These are phyloP conservation scores for Ambrosiella beaveri DNA, from an alignment of 2,329 filamentous ascomycete species.

Conservation along the genomic window DNA sequence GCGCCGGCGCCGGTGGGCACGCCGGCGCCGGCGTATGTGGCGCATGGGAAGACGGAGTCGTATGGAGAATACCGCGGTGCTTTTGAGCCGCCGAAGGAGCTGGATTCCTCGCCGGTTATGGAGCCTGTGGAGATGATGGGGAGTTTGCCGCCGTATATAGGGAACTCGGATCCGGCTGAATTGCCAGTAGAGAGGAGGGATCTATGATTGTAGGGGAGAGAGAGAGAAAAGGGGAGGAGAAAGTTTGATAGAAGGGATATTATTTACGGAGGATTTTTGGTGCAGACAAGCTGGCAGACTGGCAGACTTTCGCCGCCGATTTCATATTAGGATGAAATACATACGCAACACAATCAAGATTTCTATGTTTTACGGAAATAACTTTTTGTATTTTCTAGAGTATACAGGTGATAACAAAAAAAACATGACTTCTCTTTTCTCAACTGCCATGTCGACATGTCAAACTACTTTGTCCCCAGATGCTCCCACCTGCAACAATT, in stretches of 20 bases:
- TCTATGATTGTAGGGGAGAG: neutral
- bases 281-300: neutral
- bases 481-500: neutral
- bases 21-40: slow-evolving; percentile 9
- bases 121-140: slow-evolving; percentile 13
- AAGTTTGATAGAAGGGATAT: neutral
- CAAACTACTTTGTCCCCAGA: neutral
- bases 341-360: neutral
- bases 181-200: slow-evolving; percentile 9
- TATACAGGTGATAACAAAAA: neutral
- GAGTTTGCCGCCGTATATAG: slow-evolving; percentile 9
- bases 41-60: neutral
- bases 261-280: neutral
- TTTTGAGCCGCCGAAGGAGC: slow-evolving; percentile 10
- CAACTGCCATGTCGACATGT: neutral
- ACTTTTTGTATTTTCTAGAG: neutral
- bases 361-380: slow-evolving; percentile 18
- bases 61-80: slow-evolving; percentile 9
- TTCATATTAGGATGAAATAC: slow-evolving; percentile 1
- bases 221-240: neutral
- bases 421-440: neutral
- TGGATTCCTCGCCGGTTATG: slow-evolving; percentile 11
- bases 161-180: slow-evolving; percentile 4
- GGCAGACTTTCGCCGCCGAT: neutral
- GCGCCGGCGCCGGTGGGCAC: neutral